These are phyloP conservation scores for Fomitopsis palustris DNA, from an alignment of 1,284 basidiomycete genomes.

Conservation along the genomic window DNA sequence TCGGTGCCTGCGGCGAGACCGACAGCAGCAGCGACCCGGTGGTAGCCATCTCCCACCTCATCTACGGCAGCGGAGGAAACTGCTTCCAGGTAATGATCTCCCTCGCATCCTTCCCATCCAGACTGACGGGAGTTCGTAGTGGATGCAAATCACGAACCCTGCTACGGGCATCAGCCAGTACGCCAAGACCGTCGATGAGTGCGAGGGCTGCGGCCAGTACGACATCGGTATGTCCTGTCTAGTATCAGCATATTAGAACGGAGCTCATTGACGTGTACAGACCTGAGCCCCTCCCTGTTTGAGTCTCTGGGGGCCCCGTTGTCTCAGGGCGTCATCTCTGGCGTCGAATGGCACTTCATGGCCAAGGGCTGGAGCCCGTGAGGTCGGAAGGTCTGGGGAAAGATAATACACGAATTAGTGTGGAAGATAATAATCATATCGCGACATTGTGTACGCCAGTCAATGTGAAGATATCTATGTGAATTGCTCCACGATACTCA, in stretches of 20 bases:
- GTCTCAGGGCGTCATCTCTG: background rate
- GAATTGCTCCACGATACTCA: too few relatives aligned
- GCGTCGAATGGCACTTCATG: background rate
- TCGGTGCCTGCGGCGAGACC: slow-evolving; percentile 1
- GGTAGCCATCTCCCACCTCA: background rate
- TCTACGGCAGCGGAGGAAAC: slow-evolving; percentile 2
- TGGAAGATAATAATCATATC: too few relatives aligned
- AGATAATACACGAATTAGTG: too few relatives aligned
- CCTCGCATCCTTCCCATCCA: background rate
- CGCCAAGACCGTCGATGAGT: slow-evolving; percentile 1
- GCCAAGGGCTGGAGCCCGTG: background rate
- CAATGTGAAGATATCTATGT: too few relatives aligned
- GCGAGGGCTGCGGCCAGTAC: background rate
- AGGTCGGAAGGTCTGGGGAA: too few relatives aligned
- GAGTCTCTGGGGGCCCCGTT: background rate
- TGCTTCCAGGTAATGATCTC: background rate
- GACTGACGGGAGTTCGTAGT: background rate
- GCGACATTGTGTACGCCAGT: too few relatives aligned
- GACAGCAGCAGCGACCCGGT: background rate
- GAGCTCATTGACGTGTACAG: too few relatives aligned
- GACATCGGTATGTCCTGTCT: background rate
- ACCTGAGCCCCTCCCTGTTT: background rate
- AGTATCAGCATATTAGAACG: background rate
- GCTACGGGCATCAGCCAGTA: slow-evolving; percentile 1
- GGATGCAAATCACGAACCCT: background rate